Evolutionary conservation across 169 alveolate genomes (phyloP).

Genomic region (Cryptosporidium parvum): DNA sequence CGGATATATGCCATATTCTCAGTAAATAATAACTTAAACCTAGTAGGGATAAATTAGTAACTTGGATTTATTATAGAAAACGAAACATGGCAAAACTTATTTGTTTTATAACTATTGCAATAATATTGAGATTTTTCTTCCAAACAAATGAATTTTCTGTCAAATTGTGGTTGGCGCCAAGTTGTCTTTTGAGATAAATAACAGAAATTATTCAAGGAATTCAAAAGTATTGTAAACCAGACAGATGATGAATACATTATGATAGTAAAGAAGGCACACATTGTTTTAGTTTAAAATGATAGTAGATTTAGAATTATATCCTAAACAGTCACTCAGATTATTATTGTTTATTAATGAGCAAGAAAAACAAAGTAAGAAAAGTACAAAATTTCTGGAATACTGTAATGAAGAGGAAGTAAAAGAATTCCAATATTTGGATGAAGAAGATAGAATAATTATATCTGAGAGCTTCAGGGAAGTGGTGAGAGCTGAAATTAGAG

Average conservation of each 20-base stretch:
- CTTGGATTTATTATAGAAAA: neutral
- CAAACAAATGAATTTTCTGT: neutral
- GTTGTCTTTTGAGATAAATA: neutral
- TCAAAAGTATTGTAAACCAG: neutral
- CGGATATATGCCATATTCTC: no score
- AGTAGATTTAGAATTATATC: neutral
- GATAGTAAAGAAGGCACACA: neutral
- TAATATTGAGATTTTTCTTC: neutral
- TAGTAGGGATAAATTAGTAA: neutral
- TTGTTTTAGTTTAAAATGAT: neutral
- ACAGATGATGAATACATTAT: neutral
- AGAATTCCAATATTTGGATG: neutral
- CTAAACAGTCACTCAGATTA: neutral
- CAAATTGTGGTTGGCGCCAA: neutral
- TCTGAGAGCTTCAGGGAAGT: constrained; percentile 1
- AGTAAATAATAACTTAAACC: no score
- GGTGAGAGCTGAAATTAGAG: constrained; percentile 22
- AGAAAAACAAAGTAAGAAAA: neutral
- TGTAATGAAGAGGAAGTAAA: constrained; percentile 6
- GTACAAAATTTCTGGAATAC: neutral
- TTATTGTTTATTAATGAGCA: constrained; percentile 8
- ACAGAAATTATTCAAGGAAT: neutral
- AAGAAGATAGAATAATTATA: constrained; percentile 27
- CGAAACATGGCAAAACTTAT: no score
- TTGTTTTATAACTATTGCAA: neutral